These are phyloP conservation scores for Haematococcus sp. DNA, from an alignment of 139 green algal genomes.

Conservation along the genomic window DNA sequence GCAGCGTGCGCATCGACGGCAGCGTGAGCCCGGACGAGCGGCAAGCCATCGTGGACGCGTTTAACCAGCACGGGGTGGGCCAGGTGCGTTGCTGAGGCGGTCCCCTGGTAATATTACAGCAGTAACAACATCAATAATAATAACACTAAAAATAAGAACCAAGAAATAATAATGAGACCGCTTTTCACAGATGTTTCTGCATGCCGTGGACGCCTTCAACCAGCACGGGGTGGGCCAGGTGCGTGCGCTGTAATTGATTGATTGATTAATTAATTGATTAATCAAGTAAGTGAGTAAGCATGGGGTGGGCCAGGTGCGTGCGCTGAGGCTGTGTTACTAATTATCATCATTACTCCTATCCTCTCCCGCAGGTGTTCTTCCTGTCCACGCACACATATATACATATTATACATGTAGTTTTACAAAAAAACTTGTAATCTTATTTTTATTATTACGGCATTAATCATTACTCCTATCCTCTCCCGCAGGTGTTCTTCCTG, in stretches of 20 bases:
- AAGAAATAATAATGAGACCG: too few species aligned
- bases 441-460: neutral
- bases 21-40: conserved; percentile 53
- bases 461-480: neutral
- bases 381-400: conserved; percentile 82
- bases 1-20: conserved; percentile 74
- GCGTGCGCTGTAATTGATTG: too few species aligned
- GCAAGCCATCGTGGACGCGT: conserved; percentile 72
- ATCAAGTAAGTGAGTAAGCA: too few species aligned
- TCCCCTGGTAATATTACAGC: too few species aligned
- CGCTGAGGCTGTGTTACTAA: too few species aligned
- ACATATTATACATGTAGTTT: too few species aligned
- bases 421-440: too few species aligned
- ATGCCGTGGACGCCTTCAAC: conserved; percentile 4
- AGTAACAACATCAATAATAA: too few species aligned
- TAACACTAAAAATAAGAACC: too few species aligned
- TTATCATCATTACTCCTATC: neutral
- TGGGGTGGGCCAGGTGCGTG: too few species aligned
- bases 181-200: too few species aligned
- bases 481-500: conserved; percentile 79
- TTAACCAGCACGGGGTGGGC: conserved; percentile 64
- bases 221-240: neutral
- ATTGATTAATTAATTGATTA: too few species aligned
- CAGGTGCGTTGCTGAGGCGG: conserved; percentile 33
- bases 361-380: conserved; percentile 70